Percentiles rank a stretch among this genome's conserved stretches.
phyloP scores from a whole-genome alignment of 2,329 filamentous ascomycete genomes.

The Cryoendolithus antarcticus region DNA sequence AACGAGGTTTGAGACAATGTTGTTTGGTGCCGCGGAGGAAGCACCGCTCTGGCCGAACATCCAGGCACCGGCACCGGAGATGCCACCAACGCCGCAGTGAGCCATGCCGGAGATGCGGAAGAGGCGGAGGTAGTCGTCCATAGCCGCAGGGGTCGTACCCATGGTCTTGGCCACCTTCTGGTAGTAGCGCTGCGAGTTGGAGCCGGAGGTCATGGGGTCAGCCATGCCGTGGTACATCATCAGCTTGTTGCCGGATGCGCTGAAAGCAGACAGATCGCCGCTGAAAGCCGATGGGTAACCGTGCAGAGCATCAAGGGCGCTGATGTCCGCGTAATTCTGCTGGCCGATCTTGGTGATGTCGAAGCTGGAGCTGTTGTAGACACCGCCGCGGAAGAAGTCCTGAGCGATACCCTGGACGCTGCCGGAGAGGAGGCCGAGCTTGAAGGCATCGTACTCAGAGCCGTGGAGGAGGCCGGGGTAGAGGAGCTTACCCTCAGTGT shows the following conservation, averaged over 20 bases:
- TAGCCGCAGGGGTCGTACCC: slow-evolving; percentile 25
- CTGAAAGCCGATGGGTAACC: slow-evolving; percentile 28
- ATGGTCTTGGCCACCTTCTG: slow-evolving; percentile 31
- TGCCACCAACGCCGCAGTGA: slow-evolving; percentile 36
- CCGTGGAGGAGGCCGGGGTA: slow-evolving; percentile 42
- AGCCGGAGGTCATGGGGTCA: slow-evolving; percentile 33
- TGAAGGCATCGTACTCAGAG: slow-evolving; percentile 28
- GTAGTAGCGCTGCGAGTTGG: slow-evolving; percentile 37
- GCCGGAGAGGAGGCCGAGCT: slow-evolving; percentile 28
- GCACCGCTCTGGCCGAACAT: slow-evolving; percentile 27
- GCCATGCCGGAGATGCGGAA: slow-evolving; percentile 42
- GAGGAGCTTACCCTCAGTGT: slow-evolving; percentile 32
- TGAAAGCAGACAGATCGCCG: slow-evolving; percentile 28
- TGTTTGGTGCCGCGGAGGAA: slow-evolving; percentile 23
- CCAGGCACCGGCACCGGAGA: slow-evolving; percentile 30
- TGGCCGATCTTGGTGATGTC: slow-evolving; percentile 26
- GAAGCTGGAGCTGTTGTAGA: slow-evolving; percentile 35
- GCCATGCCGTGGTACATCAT: slow-evolving; percentile 31
- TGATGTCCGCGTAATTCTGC: slow-evolving; percentile 30
- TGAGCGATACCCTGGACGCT: slow-evolving; percentile 30
- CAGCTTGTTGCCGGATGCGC: slow-evolving; percentile 32
- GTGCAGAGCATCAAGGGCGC: slow-evolving; percentile 27
- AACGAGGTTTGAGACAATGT: slow-evolving; percentile 36
- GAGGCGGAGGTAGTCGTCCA: slow-evolving; percentile 32
- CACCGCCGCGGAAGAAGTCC: slow-evolving; percentile 39